Conservation (phyloP, 108 stramenopile species). For the Discostella stelligeroides region DNA sequence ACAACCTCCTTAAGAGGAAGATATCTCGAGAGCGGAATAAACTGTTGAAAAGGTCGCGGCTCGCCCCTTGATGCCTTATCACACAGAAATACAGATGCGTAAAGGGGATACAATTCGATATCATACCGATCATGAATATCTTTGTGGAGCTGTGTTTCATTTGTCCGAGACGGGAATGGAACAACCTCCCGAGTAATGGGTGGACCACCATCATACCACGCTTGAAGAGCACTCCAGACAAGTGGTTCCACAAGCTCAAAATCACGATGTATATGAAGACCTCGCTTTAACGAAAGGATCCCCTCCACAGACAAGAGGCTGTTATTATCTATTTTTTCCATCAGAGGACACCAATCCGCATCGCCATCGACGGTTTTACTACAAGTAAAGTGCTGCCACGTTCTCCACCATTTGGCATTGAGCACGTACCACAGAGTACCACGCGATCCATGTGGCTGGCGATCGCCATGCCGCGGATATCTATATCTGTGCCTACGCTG, state of each 20-base stretch:
- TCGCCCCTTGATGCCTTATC: conserved; percentile 77
- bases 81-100: conserved; percentile 82
- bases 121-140: conserved; percentile 68
- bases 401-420: conserved; percentile 68
- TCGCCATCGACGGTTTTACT: conserved; percentile 49
- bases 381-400: conserved; percentile 62
- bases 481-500: conserved; percentile 68
- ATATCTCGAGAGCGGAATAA: conserved; percentile 75
- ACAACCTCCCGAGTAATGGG: conserved; percentile 83
- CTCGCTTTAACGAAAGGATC: conserved; percentile 67
- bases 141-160: conserved; percentile 22
- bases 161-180: conserved; percentile 49
- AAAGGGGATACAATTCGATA: conserved; percentile 86
- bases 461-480: conserved; percentile 61
- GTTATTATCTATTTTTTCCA: conserved; percentile 76
- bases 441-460: conserved; percentile 72
- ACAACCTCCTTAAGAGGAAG: conserved; percentile 66
- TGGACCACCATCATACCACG: conserved; percentile 93
- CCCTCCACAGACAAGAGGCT: conserved; percentile 73
- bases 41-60: conserved; percentile 85
- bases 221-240: conserved; percentile 85
- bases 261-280: conserved; percentile 76
- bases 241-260: conserved; percentile 86
- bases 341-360: conserved; percentile 22
- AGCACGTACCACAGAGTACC: conserved; percentile 88